These are phyloP conservation scores for Trichoderma koningii DNA, from an alignment of 2,329 filamentous ascomycete genomes.

Conservation along the genomic window DNA sequence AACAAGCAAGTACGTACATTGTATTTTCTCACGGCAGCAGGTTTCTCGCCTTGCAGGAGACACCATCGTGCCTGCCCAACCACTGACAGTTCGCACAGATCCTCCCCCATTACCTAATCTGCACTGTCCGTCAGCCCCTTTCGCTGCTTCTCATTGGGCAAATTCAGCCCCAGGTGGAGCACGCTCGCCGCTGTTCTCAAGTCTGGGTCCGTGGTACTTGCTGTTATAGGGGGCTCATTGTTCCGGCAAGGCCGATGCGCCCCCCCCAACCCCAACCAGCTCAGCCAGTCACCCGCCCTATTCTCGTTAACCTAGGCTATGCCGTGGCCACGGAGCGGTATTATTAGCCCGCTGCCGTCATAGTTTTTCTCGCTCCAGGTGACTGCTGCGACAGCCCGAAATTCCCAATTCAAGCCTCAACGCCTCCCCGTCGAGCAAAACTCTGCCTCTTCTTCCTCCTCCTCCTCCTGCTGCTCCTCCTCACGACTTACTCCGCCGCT, in stretches of 20 bases:
- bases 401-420: neutral
- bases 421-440: constrained; percentile 7
- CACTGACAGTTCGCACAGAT: too few species aligned
- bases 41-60: too few species aligned
- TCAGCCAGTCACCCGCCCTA: constrained; percentile 11
- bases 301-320: constrained; percentile 20
- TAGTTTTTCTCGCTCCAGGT: constrained; percentile 13
- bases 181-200: too few species aligned
- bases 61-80: too few species aligned
- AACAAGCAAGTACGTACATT: too few species aligned
- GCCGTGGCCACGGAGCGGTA: constrained; percentile 3
- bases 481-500: constrained; percentile 53
- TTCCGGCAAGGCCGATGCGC: constrained; percentile 11
- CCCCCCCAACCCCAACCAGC: neutral
- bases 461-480: neutral
- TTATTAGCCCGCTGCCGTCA: constrained; percentile 23
- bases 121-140: too few species aligned
- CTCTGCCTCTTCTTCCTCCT: constrained; percentile 7
- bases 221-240: neutral
- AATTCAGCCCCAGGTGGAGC: too few species aligned
- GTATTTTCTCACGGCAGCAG: too few species aligned
- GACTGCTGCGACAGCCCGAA: constrained; percentile 1
- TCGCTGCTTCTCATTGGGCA: too few species aligned
- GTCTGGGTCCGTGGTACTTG: too few species aligned
- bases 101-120: too few species aligned